These are phyloP conservation scores for Trichosphaerium sp. DNA, from an alignment of 78 protist species.

Conservation along the genomic window DNA sequence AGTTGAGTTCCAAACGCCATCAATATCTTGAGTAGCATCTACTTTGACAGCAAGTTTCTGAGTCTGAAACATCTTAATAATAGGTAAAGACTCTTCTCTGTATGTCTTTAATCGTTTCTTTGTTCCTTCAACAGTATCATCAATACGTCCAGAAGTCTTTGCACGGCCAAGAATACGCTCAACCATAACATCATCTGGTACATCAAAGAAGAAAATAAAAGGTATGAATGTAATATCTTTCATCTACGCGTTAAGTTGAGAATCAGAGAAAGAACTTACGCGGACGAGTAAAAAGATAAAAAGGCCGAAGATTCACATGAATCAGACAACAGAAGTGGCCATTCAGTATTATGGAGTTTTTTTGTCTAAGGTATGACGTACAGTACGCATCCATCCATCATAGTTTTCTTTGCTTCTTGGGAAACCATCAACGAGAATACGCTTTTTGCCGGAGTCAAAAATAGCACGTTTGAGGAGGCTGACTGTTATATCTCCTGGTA, in stretches of 20 bases:
- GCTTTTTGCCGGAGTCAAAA: slow-evolving; percentile 1
- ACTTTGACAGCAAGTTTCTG: too few relatives aligned
- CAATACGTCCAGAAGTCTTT: slow-evolving; percentile 43
- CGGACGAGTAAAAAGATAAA: too few relatives aligned
- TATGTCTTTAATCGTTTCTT: slow-evolving; percentile 49
- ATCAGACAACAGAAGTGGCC: too few relatives aligned
- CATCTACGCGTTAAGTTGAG: slow-evolving; percentile 24
- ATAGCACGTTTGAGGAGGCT: slow-evolving; percentile 45
- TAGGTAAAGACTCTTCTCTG: slow-evolving; percentile 20
- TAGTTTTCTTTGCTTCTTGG: slow-evolving; percentile 61
- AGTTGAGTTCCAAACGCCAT: too few relatives aligned
- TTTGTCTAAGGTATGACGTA: too few relatives aligned
- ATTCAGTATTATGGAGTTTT: too few relatives aligned
- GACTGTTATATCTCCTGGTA: slow-evolving; percentile 68
- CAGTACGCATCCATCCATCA: too few relatives aligned
- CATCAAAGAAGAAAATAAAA: slow-evolving; percentile 49
- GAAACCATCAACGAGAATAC: slow-evolving; percentile 69
- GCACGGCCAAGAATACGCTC: slow-evolving; percentile 38
- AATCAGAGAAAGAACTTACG: too few relatives aligned
- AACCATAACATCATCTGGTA: slow-evolving; percentile 49
- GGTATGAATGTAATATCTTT: slow-evolving; percentile 16
- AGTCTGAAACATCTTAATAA: too few relatives aligned
- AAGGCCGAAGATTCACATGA: too few relatives aligned
- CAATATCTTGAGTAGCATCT: too few relatives aligned
- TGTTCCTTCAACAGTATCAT: slow-evolving; percentile 44